Base-by-base conservation (phyloP, 2,329 filamentous ascomycete genomes). In the Fusarium burgessii region DNA sequence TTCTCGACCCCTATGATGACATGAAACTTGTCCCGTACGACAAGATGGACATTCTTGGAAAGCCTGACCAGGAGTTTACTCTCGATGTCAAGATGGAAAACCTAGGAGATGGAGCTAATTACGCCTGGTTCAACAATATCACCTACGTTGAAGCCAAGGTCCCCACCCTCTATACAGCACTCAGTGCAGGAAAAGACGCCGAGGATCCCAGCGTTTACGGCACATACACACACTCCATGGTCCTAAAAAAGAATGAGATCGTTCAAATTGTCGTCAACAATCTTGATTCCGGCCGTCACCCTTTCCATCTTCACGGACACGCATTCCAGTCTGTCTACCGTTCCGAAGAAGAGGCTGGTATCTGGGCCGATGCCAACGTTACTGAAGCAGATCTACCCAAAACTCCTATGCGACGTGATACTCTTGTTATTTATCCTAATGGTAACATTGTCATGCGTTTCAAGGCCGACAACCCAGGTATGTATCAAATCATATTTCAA, bases 281-380 rank as follows among this genome's bases (percentile, higher is more conserved):
- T 78, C 85, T 90, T 52, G 93, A 95, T 75, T 78, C 85, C 64
- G 83, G 93, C 45, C 91, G 89, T 20, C 92, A 94, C 75, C 93
- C 89, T 17, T 94, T 94, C 84, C 92, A 93, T 77, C 80, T 97
- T 3, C 94, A 96, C 82, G 92, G 92, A 3, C 92, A 94, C 78
- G 84, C 87, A 68, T 94, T 94, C 82, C 92, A 93, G 80, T 83
- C 91, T 10, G 79, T 93, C 40, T 85, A 87, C 70, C 89, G 91
- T 38, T 88, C 87, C 2, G 81, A 79, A 0, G 89, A 90, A 45
- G 85, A 90, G 6, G 86, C 82, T 1, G 89, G 90, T 25, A 82
- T 84, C 7, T 91, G 89, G 74, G 84, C 85, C 6, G 74, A 83
- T 40, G 82, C 52, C 14, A 59, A 65, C n/a, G 60, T 74, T 13